Evolutionary conservation across 305 asterid genomes (phyloP).

Genomic region (Solanum hybrid): DNA sequence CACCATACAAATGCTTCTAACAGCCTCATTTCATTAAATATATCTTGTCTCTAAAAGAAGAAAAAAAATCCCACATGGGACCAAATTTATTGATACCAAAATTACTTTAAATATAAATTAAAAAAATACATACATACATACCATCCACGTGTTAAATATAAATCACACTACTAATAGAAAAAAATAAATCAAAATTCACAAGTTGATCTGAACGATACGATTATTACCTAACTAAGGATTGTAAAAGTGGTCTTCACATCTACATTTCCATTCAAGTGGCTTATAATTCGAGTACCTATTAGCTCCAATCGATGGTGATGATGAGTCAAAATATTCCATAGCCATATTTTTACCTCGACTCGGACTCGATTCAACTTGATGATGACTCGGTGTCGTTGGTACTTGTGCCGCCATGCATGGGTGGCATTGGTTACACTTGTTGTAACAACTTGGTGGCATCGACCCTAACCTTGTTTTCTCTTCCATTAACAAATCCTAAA

Average conservation of each 20-base stretch:
- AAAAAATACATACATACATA: background rate
- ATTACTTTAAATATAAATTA: background rate
- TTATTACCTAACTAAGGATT: constrained; percentile 33
- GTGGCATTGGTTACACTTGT: constrained; percentile 84
- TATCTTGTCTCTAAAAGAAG: background rate
- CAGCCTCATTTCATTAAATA: background rate
- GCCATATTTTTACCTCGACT: background rate
- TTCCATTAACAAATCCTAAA: constrained; percentile 38
- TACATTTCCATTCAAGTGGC: constrained; percentile 95
- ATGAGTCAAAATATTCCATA: constrained; percentile 24
- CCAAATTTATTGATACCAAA: background rate
- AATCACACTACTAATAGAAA: background rate
- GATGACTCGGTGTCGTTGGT: constrained; percentile 59
- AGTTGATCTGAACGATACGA: background rate
- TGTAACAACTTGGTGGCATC: constrained; percentile 77
- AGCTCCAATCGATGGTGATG: constrained; percentile 7
- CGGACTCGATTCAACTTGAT: constrained; percentile 13
- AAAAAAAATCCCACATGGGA: background rate
- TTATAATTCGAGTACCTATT: constrained; percentile 91
- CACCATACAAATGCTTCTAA: background rate
- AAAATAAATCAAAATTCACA: background rate
- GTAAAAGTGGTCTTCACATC: constrained; percentile 64
- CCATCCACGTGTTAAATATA: background rate
- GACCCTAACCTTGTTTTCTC: constrained; percentile 71
- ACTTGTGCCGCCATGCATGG: constrained; percentile 91